phyloP scores from a whole-genome alignment of 2,329 filamentous ascomycete species.

The Bisporella sp. region DNA sequence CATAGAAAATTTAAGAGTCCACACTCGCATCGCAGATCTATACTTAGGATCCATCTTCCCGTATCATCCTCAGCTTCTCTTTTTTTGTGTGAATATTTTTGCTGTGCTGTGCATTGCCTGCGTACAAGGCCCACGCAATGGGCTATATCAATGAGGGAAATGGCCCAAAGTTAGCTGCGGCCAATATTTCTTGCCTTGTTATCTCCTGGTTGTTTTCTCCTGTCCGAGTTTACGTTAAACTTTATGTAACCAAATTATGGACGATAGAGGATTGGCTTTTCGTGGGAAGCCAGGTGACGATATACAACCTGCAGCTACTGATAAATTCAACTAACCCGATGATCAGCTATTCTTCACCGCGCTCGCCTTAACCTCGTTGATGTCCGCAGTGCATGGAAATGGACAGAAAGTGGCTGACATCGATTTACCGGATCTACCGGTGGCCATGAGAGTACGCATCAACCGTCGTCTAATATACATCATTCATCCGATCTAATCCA shows the following conservation, averaged over 20 bases:
- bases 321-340: neutral
- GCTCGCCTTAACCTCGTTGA: conserved; percentile 2
- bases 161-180: conserved; percentile 9
- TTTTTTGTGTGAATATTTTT: neutral
- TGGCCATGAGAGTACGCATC: conserved; percentile 9
- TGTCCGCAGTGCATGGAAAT: conserved; percentile 10
- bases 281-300: conserved; percentile 9
- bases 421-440: conserved; percentile 3
- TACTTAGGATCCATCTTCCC: no score
- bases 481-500: neutral
- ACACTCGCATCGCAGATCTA: no score
- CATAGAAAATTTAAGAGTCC: no score
- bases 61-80: neutral
- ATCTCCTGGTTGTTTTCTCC: conserved; percentile 11
- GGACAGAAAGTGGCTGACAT: conserved; percentile 8
- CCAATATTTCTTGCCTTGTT: conserved; percentile 2
- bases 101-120: neutral
- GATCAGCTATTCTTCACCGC: neutral
- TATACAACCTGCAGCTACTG: neutral
- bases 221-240: conserved; percentile 11
- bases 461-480: neutral
- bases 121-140: neutral
- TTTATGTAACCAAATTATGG: conserved; percentile 12
- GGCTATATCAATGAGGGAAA: conserved; percentile 9
- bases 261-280: conserved; percentile 17